Conservation (phyloP, 495 filamentous ascomycete genomes). For the Podospora pseudopauciseta region DNA sequence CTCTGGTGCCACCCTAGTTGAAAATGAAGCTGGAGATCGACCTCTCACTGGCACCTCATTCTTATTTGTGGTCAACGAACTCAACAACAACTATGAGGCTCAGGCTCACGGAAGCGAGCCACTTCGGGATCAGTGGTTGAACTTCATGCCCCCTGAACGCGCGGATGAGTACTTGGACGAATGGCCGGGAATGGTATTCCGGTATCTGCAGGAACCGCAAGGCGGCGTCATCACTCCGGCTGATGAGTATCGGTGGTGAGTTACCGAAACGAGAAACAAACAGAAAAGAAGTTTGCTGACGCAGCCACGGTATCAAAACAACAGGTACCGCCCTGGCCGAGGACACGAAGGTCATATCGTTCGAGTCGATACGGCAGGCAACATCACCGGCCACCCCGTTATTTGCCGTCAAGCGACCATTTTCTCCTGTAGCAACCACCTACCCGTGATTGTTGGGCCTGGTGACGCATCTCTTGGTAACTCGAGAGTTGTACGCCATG, state of each 20-base stretch:
- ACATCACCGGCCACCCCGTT: neutral
- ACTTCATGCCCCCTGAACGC: neutral
- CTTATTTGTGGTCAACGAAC: neutral
- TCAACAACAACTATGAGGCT: neutral
- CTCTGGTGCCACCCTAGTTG: neutral
- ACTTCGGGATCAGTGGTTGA: neutral
- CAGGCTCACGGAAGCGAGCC: neutral
- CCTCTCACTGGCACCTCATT: neutral
- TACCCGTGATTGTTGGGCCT: neutral
- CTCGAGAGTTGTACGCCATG: neutral
- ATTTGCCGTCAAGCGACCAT: neutral
- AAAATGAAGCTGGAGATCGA: neutral
- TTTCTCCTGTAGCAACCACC: neutral
- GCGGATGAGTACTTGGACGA: neutral
- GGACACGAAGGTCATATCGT: neutral
- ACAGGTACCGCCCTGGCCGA: neutral
- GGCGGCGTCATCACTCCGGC: neutral
- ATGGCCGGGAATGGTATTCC: neutral
- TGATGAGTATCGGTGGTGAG: neutral
- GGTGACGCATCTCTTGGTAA: neutral
- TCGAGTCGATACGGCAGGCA: neutral
- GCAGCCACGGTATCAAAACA: neutral
- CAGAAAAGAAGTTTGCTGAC: neutral
- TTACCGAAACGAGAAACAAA: neutral
- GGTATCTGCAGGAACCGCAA: neutral